Conservation (phyloP, 768 basidiomycete genomes). For the Auriculariales sp. region DNA sequence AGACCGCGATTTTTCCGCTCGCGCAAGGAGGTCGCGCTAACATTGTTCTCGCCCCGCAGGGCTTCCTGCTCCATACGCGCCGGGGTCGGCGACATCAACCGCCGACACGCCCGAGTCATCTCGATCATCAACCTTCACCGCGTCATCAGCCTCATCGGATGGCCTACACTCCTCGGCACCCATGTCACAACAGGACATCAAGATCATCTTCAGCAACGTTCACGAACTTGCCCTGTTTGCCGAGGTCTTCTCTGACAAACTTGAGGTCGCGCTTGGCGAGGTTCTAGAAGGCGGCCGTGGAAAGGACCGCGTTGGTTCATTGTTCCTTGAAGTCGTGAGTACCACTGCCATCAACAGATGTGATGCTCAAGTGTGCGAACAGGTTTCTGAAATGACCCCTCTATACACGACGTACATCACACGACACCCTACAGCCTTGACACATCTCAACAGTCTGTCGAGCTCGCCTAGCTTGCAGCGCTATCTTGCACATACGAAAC, state of each 20-base stretch:
- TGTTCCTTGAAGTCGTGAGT: constrained; percentile 59
- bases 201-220: constrained; percentile 65
- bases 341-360: neutral
- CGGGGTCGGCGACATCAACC: constrained; percentile 16
- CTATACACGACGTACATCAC: constrained; percentile 74
- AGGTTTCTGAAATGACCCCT: constrained; percentile 58
- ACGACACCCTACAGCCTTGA: constrained; percentile 57
- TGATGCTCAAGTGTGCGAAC: constrained; percentile 4
- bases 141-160: constrained; percentile 35
- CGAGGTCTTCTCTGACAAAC: constrained; percentile 44
- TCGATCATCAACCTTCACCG: constrained; percentile 18
- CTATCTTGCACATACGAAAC: constrained; percentile 54
- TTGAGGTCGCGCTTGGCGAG: constrained; percentile 53
- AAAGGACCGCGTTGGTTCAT: constrained; percentile 52
- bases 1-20: constrained; percentile 15
- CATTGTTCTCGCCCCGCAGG: constrained; percentile 11
- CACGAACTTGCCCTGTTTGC: constrained; percentile 60
- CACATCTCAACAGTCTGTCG: constrained; percentile 40
- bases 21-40: no score
- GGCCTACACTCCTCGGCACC: constrained; percentile 24
- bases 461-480: constrained; percentile 41
- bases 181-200: constrained; percentile 56
- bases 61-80: constrained; percentile 9
- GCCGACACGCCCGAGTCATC: neutral
- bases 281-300: constrained; percentile 48